Percentiles rank a stretch among this genome's conserved stretches.
These are phyloP conservation scores for Pichia cephalocereana DNA, from an alignment of 805 yeast species.

Conservation along the genomic window DNA sequence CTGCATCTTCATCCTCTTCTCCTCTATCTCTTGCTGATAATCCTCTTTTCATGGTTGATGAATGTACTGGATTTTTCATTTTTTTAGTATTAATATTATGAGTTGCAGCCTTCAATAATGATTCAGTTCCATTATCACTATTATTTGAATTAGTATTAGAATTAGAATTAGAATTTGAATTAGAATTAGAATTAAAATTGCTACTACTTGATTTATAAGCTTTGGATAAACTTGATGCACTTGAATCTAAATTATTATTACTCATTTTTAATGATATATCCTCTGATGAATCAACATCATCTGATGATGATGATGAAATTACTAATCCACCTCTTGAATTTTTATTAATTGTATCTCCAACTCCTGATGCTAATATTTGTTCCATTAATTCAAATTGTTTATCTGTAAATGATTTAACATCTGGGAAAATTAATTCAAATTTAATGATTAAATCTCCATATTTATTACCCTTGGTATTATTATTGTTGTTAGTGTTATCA, in stretches of 20 bases:
- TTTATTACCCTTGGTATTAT: not conserved
- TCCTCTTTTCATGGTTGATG: not conserved
- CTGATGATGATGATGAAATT: not conserved
- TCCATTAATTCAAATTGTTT: constrained; percentile 18
- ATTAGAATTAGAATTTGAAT: not conserved
- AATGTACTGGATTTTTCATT: not conserved
- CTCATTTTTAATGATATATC: not conserved
- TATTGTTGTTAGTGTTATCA: not conserved
- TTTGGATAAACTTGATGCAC: not conserved
- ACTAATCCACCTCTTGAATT: not conserved
- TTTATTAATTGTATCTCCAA: not conserved
- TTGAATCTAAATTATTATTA: not conserved
- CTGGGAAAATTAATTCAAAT: constrained; percentile 53
- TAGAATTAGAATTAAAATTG: not conserved
- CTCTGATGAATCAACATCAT: not conserved
- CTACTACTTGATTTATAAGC: not conserved
- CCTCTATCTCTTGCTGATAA: not conserved
- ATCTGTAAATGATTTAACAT: constrained; percentile 32
- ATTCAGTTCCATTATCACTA: not conserved
- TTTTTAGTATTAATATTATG: not conserved
- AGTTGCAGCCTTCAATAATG: not conserved
- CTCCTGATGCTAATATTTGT: constrained; percentile 12
- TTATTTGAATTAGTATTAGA: not conserved
- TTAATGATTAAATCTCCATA: constrained; percentile 50
- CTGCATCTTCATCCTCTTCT: not conserved